Percentiles rank a stretch among this genome's conserved stretches.
These are phyloP conservation scores for Knoxdaviesia capensis DNA, from an alignment of 2,329 filamentous ascomycete species.

Conservation along the genomic window DNA sequence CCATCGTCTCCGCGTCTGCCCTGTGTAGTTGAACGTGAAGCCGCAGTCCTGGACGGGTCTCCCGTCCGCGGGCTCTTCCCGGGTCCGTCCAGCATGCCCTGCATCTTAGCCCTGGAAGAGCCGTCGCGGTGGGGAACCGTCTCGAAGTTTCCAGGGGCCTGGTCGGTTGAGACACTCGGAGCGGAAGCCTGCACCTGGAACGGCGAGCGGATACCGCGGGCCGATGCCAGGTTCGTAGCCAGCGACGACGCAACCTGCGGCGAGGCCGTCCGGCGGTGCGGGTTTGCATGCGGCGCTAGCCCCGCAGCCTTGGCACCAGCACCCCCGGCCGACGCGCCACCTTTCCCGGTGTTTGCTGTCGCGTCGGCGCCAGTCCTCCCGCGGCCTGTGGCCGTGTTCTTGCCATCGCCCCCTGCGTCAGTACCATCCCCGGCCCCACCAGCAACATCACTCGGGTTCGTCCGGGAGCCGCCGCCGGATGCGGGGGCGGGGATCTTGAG, in stretches of 20 bases:
- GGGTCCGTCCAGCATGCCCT: conserved; percentile 31
- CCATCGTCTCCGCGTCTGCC: conserved; percentile 7
- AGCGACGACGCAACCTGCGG: conserved; percentile 55
- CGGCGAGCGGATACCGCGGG: conserved; percentile 53
- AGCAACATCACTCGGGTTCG: conserved; percentile 12
- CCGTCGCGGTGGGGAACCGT: conserved; percentile 29
- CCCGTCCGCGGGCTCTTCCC: conserved; percentile 33
- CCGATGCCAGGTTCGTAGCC: conserved; percentile 71
- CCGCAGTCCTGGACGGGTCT: conserved; percentile 5
- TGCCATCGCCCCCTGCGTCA: conserved; percentile 13
- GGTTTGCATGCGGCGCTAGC: conserved; percentile 12
- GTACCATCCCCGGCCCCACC: conserved; percentile 8
- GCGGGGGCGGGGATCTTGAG: conserved; percentile 53
- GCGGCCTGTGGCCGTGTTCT: conserved; percentile 8
- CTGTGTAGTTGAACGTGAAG: conserved; percentile 6
- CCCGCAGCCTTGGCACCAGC: conserved; percentile 8
- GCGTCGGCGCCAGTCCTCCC: not conserved
- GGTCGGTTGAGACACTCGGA: conserved; percentile 54
- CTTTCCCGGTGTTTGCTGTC: not conserved
- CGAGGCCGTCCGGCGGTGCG: conserved; percentile 30
- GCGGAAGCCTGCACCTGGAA: conserved; percentile 47
- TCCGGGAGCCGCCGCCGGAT: conserved; percentile 24
- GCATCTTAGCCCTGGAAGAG: conserved; percentile 28
- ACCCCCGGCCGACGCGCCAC: not conserved
- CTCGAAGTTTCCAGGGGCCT: conserved; percentile 50